Percentiles rank a stretch among this genome's conserved stretches.
phyloP scores from a whole-genome alignment of 1,284 basidiomycete genomes.

The Ganoderma lingzhi region DNA sequence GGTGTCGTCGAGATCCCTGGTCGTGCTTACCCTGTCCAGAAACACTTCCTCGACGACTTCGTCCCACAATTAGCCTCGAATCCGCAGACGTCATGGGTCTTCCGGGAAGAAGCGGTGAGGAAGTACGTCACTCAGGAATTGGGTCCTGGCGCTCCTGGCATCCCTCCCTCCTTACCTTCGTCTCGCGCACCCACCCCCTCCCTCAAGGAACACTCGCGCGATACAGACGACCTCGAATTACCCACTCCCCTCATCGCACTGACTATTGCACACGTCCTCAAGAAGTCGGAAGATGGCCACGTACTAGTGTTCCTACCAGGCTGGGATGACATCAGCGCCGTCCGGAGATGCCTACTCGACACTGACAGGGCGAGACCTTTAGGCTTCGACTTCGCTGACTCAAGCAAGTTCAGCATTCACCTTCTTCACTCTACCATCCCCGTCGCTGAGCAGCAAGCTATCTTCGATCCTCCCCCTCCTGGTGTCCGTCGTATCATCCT shows the following conservation, averaged over 20 bases:
- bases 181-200: slow-evolving; percentile 29
- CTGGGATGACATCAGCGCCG: slow-evolving; percentile 92
- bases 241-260: slow-evolving; percentile 88
- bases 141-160: slow-evolving; percentile 43
- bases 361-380: slow-evolving; percentile 57
- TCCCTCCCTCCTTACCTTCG: slow-evolving; percentile 18
- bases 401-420: slow-evolving; percentile 78
- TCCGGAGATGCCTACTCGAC: slow-evolving; percentile 74
- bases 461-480: slow-evolving; percentile 83
- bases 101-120: slow-evolving; percentile 77
- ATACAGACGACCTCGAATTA: slow-evolving; percentile 79
- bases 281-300: slow-evolving; percentile 84
- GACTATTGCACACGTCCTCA: slow-evolving; percentile 83
- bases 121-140: slow-evolving; percentile 84
- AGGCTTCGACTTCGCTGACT: slow-evolving; percentile 69
- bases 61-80: slow-evolving; percentile 57
- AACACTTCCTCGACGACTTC: slow-evolving; percentile 87
- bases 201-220: slow-evolving; percentile 27
- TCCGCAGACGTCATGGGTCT: slow-evolving; percentile 65
- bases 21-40: slow-evolving; percentile 89
- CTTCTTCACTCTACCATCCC: slow-evolving; percentile 93
- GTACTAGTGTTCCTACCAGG: slow-evolving; percentile 93
- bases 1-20: slow-evolving; percentile 91
- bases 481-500: slow-evolving; percentile 91
- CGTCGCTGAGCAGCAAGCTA: slow-evolving; percentile 88